Evolutionary conservation across 805 yeast genomes (phyloP).

Genomic region (Zygoascus ofunaensis): DNA sequence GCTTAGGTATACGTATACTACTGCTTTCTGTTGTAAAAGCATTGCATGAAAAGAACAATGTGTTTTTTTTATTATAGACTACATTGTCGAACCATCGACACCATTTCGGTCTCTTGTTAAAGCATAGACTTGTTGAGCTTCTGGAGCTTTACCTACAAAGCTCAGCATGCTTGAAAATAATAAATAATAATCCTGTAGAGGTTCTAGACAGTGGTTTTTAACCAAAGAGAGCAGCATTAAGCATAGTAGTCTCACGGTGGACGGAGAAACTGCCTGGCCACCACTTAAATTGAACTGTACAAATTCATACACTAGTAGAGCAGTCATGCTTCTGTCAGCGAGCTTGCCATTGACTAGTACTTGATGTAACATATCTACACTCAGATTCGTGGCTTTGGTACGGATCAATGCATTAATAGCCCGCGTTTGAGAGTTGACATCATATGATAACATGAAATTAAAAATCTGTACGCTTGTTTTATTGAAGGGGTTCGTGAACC

Average conservation of each 20-base stretch:
- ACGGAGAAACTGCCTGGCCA: background rate
- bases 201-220: constrained; percentile 8
- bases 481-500: background rate
- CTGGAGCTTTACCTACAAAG: constrained; percentile 16
- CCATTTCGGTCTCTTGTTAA: too few relatives aligned
- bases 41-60: too few relatives aligned
- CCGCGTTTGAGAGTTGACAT: background rate
- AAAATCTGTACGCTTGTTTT: background rate
- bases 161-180: constrained; percentile 14
- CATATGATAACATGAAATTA: background rate
- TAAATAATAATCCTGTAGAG: constrained; percentile 12
- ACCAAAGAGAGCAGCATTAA: constrained; percentile 13
- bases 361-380: constrained; percentile 13
- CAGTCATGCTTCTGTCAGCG: constrained; percentile 7
- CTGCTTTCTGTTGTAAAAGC: too few relatives aligned
- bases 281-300: constrained; percentile 14
- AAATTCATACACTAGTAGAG: constrained; percentile 15
- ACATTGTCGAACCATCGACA: too few relatives aligned
- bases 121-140: constrained; percentile 17
- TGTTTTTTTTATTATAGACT: too few relatives aligned
- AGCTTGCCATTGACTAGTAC: constrained; percentile 5
- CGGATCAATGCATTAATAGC: constrained; percentile 9
- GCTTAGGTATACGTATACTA: too few relatives aligned
- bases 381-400: constrained; percentile 11
- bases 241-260: constrained; percentile 11